Conservation (phyloP, 345 rosid genomes). For the Triadica sebifera region DNA sequence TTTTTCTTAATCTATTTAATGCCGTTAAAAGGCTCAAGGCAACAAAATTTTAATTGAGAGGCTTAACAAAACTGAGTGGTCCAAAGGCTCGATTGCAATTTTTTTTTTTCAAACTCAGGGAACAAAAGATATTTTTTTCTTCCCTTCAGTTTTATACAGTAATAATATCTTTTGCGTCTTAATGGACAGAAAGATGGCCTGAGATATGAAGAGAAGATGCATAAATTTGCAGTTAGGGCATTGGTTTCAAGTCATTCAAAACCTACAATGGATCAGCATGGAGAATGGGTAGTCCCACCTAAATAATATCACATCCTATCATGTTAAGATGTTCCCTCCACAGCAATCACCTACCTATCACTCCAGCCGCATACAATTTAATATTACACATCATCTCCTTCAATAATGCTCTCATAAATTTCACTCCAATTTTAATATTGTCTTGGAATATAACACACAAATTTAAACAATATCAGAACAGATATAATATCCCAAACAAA, state of each 20-base stretch:
- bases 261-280: background rate
- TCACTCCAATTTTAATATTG: background rate
- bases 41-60: too few relatives aligned
- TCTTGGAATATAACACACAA: background rate
- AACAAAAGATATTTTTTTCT: too few relatives aligned
- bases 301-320: background rate
- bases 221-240: too few relatives aligned
- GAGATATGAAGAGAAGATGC: too few relatives aligned
- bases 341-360: slow-evolving; percentile 17
- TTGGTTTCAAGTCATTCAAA: background rate
- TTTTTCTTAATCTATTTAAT: too few relatives aligned
- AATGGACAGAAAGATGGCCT: too few relatives aligned
- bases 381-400: slow-evolving; percentile 4
- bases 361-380: background rate
- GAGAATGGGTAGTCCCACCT: slow-evolving; percentile 3
- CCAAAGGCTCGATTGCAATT: too few relatives aligned
- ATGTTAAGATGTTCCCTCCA: slow-evolving; percentile 11
- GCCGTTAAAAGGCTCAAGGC: too few relatives aligned
- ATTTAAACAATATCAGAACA: background rate
- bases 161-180: too few relatives aligned
- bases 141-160: too few relatives aligned
- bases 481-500: background rate
- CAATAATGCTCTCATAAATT: background rate
- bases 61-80: too few relatives aligned
- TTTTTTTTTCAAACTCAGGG: too few relatives aligned